phyloP scores from a whole-genome alignment of 2,329 filamentous ascomycete species.

The Grosmannia serpens region DNA sequence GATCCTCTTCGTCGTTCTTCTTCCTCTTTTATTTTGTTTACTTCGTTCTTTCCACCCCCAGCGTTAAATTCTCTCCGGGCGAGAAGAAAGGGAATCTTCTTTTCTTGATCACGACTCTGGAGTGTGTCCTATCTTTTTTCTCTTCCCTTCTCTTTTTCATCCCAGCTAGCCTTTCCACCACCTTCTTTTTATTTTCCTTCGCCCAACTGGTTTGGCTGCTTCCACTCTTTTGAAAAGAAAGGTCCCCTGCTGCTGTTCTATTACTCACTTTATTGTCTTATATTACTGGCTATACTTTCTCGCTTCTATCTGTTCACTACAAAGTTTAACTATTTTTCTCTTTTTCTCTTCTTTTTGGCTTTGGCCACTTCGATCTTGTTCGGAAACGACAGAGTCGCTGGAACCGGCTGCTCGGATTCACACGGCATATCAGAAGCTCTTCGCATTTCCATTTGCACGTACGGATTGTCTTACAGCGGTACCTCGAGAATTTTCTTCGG shows the following conservation, averaged over 20 bases:
- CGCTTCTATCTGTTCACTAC: not conserved
- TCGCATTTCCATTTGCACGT: not conserved
- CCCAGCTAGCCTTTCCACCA: slow-evolving; percentile 31
- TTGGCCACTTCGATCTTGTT: not conserved
- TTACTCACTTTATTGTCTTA: slow-evolving; percentile 1
- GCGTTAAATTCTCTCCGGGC: not conserved
- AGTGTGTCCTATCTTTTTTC: slow-evolving; percentile 27
- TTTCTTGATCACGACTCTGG: slow-evolving; percentile 18
- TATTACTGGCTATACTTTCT: not conserved
- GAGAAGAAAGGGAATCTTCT: not conserved
- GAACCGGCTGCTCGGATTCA: not conserved
- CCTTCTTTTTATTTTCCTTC: slow-evolving; percentile 19
- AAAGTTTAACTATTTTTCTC: slow-evolving; percentile 5
- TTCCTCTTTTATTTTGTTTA: slow-evolving; percentile 17
- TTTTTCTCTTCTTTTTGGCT: not conserved
- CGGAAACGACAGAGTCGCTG: no score
- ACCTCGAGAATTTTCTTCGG: not conserved
- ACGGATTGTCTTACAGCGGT: not conserved
- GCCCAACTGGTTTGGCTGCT: slow-evolving; percentile 47
- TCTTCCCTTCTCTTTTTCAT: slow-evolving; percentile 25
- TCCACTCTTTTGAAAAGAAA: slow-evolving; percentile 31
- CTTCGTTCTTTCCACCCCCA: not conserved
- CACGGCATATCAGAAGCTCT: not conserved
- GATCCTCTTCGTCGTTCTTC: slow-evolving; percentile 6
- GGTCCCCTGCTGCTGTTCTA: not conserved